A percentile compares a stretch with the other conserved stretches of the same genome.
Conservation (phyloP, 129 eudicot species). For the Helichrysum umbraculigerum region DNA sequence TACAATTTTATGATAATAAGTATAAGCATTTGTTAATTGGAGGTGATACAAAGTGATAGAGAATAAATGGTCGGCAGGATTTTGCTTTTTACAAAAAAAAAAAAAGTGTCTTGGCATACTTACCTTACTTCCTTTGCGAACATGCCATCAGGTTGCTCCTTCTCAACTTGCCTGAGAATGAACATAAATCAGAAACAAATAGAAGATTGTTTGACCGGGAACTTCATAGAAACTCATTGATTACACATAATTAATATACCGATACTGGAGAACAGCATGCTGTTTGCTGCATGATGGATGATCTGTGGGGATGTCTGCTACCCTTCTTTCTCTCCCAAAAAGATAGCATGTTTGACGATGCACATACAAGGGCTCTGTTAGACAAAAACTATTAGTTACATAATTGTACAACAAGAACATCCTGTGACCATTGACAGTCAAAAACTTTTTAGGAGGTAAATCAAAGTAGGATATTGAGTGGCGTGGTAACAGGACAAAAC, state of each 20-base stretch:
- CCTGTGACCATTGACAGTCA: background rate
- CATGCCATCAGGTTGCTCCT: slow-evolving; percentile 82
- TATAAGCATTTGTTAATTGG: background rate
- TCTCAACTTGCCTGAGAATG: slow-evolving; percentile 82
- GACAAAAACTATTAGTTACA: slow-evolving; percentile 15
- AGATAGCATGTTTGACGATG: slow-evolving; percentile 96
- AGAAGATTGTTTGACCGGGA: background rate
- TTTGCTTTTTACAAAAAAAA: background rate
- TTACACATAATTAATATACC: slow-evolving; percentile 40
- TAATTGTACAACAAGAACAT: slow-evolving; percentile 5
- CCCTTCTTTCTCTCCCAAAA: slow-evolving; percentile 96
- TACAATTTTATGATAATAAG: slow-evolving; percentile 27
- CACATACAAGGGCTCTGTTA: slow-evolving; percentile 89
- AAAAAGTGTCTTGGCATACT: background rate
- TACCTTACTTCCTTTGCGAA: slow-evolving; percentile 68
- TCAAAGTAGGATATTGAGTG: background rate
- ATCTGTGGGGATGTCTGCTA: slow-evolving; percentile 95
- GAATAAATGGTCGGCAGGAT: background rate
- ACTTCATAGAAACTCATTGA: background rate
- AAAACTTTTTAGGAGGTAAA: background rate
- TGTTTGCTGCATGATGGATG: slow-evolving; percentile 99
- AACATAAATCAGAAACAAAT: slow-evolving; percentile 19
- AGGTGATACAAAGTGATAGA: background rate
- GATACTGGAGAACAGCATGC: slow-evolving; percentile 93
- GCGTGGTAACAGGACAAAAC: background rate